Conservation (phyloP, 1,284 basidiomycete species). For the Ceratobasidium sp. region DNA sequence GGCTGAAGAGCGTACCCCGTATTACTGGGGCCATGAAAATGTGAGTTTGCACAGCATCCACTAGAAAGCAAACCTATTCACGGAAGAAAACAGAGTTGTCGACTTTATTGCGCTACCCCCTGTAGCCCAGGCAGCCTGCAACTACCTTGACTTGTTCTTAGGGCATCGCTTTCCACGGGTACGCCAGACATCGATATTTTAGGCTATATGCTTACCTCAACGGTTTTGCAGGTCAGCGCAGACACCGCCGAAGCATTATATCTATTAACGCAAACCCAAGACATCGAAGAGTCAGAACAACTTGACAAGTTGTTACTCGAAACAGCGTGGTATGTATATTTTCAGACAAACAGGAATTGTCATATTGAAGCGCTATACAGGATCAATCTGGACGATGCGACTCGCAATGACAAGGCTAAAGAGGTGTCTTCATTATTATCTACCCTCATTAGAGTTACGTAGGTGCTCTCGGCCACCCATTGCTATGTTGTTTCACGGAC, state of each 20-base stretch:
- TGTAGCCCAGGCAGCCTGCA: conserved; percentile 64
- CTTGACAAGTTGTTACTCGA: conserved; percentile 83
- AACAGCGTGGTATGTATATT: conserved; percentile 79
- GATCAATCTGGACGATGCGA: conserved; percentile 20
- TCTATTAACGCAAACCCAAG: conserved; percentile 75
- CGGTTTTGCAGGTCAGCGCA: conserved; percentile 71
- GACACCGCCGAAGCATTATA: conserved; percentile 87
- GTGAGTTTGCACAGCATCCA: conserved; percentile 62
- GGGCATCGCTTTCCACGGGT: conserved; percentile 84
- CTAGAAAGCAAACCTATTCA: conserved; percentile 46
- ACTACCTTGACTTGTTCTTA: conserved; percentile 71
- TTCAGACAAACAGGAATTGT: neutral
- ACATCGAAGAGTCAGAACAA: conserved; percentile 74
- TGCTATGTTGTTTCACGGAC: neutral
- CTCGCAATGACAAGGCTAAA: conserved; percentile 22
- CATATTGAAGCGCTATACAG: neutral
- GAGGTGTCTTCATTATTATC: neutral
- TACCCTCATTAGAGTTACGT: neutral
- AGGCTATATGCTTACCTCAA: conserved; percentile 25
- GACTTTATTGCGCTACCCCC: conserved; percentile 70
- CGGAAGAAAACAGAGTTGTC: conserved; percentile 64
- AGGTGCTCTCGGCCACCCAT: neutral
- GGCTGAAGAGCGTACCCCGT: conserved; percentile 83
- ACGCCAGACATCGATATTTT: conserved; percentile 52
- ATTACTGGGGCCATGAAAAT: conserved; percentile 84